phyloP scores from a whole-genome alignment of 352 stramenopile species.

The Poterioochromonas sp. region DNA sequence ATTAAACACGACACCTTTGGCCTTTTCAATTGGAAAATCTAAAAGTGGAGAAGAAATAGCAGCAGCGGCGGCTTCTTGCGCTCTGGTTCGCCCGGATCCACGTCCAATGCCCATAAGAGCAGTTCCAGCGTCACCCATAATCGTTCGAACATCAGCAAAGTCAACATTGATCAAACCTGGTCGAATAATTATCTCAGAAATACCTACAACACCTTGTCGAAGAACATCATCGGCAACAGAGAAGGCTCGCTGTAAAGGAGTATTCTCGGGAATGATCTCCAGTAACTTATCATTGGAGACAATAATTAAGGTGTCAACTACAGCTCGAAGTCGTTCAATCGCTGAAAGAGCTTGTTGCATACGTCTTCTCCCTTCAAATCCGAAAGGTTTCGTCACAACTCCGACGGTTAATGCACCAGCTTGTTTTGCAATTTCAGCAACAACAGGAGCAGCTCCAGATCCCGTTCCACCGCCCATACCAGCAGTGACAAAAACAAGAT shows the following conservation, averaged over 20 bases:
- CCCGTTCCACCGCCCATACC: conserved; percentile 70
- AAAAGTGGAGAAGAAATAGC: conserved; percentile 87
- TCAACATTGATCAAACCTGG: conserved; percentile 90
- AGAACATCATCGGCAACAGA: conserved; percentile 65
- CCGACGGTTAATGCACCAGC: conserved; percentile 81
- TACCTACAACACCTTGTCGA: conserved; percentile 52
- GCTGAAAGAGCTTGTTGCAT: conserved; percentile 36
- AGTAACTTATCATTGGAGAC: conserved; percentile 91
- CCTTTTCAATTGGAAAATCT: conserved; percentile 79
- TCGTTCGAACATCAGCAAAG: conserved; percentile 90
- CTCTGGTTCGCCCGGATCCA: conserved; percentile 58
- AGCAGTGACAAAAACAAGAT: conserved; percentile 91
- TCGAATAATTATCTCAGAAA: conserved; percentile 88
- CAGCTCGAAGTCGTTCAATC: conserved; percentile 69
- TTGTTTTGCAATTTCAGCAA: conserved; percentile 78
- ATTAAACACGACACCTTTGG: conserved; percentile 84
- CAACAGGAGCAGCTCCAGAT: conserved; percentile 69
- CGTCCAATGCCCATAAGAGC: conserved; percentile 88
- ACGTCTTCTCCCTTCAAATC: conserved; percentile 71
- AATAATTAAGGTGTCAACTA: conserved; percentile 90
- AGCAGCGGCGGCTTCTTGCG: conserved; percentile 73
- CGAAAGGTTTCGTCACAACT: conserved; percentile 89
- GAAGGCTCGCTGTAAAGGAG: conserved; percentile 57
- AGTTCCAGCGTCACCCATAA: conserved; percentile 80
- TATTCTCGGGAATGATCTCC: conserved; percentile 60